Conservation (phyloP, 2,329 filamentous ascomycete species). For the Leptographium radiaticola region DNA sequence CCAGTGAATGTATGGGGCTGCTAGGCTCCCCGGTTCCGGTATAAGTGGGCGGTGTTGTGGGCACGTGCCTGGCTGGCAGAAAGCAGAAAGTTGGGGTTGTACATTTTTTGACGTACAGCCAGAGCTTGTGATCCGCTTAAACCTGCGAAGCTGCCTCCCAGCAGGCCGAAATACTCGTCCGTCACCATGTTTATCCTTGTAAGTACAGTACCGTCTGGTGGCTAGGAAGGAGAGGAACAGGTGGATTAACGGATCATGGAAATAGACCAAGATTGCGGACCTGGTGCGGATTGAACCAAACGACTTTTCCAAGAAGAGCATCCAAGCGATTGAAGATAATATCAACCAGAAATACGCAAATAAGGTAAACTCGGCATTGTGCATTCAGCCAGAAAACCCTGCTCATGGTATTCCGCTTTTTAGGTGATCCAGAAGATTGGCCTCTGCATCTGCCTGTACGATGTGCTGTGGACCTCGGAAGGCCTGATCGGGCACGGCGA, state of each 20-base stretch:
- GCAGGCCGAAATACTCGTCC: not conserved
- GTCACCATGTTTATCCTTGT: conserved; percentile 1
- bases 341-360: conserved; percentile 97
- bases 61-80: not conserved
- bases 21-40: not conserved
- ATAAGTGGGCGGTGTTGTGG: not conserved
- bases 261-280: conserved; percentile 82
- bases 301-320: conserved; percentile 74
- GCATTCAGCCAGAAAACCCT: not conserved
- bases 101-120: not conserved
- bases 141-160: not conserved
- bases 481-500: conserved; percentile 88
- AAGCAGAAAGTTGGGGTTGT: not conserved
- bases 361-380: conserved; percentile 42
- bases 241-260: not conserved
- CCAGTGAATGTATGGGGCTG: too few relatives aligned
- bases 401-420: not conserved
- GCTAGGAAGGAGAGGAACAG: too few relatives aligned
- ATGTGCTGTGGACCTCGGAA: conserved; percentile 78
- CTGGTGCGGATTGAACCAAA: conserved; percentile 84
- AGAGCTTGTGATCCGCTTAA: not conserved
- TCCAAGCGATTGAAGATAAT: conserved; percentile 83
- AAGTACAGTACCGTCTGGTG: not conserved
- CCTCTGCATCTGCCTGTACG: conserved; percentile 86
- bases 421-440: conserved; percentile 86